A percentile compares a stretch with the other conserved stretches of the same genome.
Conservation (phyloP, 345 rosid genomes). For the Nephelium lappaceum region DNA sequence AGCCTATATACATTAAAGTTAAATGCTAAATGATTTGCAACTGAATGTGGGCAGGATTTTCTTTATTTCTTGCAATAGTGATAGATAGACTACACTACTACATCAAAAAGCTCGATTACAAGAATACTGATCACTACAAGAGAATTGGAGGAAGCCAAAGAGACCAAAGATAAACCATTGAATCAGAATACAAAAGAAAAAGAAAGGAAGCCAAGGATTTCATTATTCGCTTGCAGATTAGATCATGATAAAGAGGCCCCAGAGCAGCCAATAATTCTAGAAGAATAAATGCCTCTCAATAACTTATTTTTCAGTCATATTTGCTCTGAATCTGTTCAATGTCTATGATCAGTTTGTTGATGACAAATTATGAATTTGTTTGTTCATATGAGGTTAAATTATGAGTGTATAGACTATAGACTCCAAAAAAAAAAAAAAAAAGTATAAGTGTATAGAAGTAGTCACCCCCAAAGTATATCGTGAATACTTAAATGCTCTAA, state of each 20-base stretch:
- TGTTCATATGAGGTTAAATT: neutral
- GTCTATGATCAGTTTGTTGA: neutral
- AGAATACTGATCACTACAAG: neutral
- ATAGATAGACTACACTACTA: constrained; percentile 38
- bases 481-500: too few relatives aligned
- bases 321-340: neutral
- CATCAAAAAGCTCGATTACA: constrained; percentile 31
- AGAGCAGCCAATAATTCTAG: too few relatives aligned
- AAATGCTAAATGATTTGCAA: neutral
- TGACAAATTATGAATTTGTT: neutral
- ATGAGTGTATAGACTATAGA: too few relatives aligned
- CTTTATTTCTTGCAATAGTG: constrained; percentile 41
- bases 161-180: neutral
- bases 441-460: neutral
- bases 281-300: too few relatives aligned
- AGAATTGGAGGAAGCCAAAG: constrained; percentile 4
- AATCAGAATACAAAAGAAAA: neutral
- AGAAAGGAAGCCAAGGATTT: neutral
- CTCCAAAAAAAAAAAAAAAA: too few relatives aligned
- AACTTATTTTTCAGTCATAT: neutral
- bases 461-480: too few relatives aligned
- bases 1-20: too few relatives aligned
- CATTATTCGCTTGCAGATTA: too few relatives aligned
- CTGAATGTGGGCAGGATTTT: constrained; percentile 33
- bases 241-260: neutral